Conservation (phyloP, 495 filamentous ascomycete genomes). For the Penicillium ucsense region DNA sequence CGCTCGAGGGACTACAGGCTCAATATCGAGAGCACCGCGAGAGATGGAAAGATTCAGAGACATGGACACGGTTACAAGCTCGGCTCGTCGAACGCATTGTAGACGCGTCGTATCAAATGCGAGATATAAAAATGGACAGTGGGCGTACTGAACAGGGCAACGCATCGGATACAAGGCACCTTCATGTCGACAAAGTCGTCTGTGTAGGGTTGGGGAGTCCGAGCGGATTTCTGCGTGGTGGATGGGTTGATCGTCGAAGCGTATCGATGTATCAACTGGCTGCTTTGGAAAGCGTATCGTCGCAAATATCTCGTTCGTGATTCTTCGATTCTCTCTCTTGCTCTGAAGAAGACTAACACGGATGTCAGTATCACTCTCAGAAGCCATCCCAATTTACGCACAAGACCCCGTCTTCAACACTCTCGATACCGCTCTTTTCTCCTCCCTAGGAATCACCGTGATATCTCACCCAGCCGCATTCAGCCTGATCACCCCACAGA, state of each 20-base stretch:
- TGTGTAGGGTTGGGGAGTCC: conserved; percentile 48
- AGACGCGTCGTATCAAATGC: background rate
- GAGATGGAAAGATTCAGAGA: conserved; percentile 22
- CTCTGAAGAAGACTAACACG: background rate
- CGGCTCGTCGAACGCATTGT: conserved; percentile 2
- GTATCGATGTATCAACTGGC: conserved; percentile 50
- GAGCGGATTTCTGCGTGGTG: conserved; percentile 34
- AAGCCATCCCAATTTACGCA: conserved; percentile 33
- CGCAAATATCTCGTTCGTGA: conserved; percentile 13
- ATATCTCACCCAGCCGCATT: conserved; percentile 51
- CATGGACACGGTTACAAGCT: conserved; percentile 11
- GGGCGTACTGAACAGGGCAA: too few relatives aligned
- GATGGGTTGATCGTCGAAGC: conserved; percentile 36
- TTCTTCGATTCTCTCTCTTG: background rate
- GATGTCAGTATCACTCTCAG: background rate
- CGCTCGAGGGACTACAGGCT: conserved; percentile 23
- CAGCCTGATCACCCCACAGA: conserved; percentile 34
- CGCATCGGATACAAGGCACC: too few relatives aligned
- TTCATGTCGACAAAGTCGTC: conserved; percentile 23
- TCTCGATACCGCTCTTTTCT: conserved; percentile 49
- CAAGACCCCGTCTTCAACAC: conserved; percentile 66
- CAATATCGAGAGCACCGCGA: conserved; percentile 22
- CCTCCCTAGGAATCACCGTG: conserved; percentile 40
- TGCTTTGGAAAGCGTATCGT: conserved; percentile 46
- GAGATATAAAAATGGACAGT: too few relatives aligned